Conservation (phyloP, 768 basidiomycete genomes). For the Panaeolus cyanescens region DNA sequence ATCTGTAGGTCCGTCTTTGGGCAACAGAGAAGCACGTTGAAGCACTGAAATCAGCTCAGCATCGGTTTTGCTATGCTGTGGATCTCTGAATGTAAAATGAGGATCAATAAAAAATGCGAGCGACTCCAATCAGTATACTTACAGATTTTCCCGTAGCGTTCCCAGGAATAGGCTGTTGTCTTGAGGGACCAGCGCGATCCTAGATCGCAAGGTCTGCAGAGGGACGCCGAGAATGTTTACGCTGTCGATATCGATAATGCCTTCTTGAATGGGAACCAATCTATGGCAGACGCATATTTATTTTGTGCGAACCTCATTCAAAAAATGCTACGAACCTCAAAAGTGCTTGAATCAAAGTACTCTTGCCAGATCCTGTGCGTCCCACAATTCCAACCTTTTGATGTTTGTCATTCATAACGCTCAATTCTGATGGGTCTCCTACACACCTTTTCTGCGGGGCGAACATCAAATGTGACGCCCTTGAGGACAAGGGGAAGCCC, state of each 20-base stretch:
- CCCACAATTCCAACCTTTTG: conserved; percentile 48
- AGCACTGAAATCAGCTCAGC: conserved; percentile 64
- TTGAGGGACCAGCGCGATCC: conserved; percentile 72
- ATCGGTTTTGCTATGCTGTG: conserved; percentile 53
- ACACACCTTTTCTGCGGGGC: conserved; percentile 65
- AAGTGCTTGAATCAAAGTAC: conserved; percentile 57
- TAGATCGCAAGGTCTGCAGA: conserved; percentile 50
- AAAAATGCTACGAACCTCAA: conserved; percentile 40
- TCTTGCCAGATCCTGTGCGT: conserved; percentile 53
- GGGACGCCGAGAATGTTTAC: conserved; percentile 52
- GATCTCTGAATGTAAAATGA: conserved; percentile 47
- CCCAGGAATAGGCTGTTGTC: conserved; percentile 53
- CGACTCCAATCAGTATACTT: conserved; percentile 3
- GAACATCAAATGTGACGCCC: conserved; percentile 55
- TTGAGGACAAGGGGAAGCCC: conserved; percentile 69
- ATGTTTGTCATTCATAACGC: neutral
- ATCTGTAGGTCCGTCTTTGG: conserved; percentile 45
- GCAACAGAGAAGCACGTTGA: conserved; percentile 61
- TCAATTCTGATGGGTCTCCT: neutral
- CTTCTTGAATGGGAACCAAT: conserved; percentile 60
- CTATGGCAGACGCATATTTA: conserved; percentile 33
- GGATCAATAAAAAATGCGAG: neutral
- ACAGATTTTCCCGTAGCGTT: conserved; percentile 46
- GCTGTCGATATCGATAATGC: conserved; percentile 59
- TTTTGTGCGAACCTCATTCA: neutral